Percentiles rank a stretch among this genome's conserved stretches.
Conservation (phyloP, 495 filamentous ascomycete species). For the Neurospora sp. region DNA sequence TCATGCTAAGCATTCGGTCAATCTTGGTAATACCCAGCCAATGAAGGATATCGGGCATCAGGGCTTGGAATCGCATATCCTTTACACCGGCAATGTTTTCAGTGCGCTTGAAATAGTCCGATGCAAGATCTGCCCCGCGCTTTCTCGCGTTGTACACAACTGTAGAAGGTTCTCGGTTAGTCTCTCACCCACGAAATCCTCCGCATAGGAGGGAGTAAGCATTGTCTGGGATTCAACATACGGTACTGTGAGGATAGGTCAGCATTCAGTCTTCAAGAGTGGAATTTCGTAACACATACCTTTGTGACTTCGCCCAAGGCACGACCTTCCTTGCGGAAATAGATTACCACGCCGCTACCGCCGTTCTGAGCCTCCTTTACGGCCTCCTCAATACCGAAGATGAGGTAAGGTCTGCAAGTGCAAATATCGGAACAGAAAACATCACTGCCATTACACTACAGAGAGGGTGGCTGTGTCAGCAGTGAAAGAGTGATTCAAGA, state of each 20-base stretch:
- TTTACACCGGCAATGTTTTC: conserved; percentile 97
- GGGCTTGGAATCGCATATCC: conserved; percentile 97
- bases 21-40: conserved; percentile 99
- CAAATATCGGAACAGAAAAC: conserved; percentile 99
- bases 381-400: conserved; percentile 93
- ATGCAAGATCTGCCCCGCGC: conserved; percentile 75
- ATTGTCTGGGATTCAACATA: conserved; percentile 19
- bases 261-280: conserved; percentile 10
- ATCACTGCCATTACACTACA: conserved; percentile 83
- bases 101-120: conserved; percentile 94
- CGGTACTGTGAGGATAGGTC: conserved; percentile 31
- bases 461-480: conserved; percentile 1
- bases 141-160: conserved; percentile 94
- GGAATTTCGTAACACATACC: conserved; percentile 29
- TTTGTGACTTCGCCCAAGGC: conserved; percentile 97
- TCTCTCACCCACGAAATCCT: not conserved
- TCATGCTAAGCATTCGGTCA: conserved; percentile 97
- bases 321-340: conserved; percentile 96
- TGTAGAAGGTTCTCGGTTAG: conserved; percentile 22
- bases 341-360: conserved; percentile 92
- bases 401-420: conserved; percentile 92
- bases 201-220: not conserved
- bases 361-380: conserved; percentile 94
- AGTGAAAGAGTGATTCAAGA: conserved; percentile 1
- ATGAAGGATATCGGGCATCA: conserved; percentile 97